Evolutionary conservation across 23 red algal genomes (phyloP).

Genomic region (Gracilaria domingensis): DNA sequence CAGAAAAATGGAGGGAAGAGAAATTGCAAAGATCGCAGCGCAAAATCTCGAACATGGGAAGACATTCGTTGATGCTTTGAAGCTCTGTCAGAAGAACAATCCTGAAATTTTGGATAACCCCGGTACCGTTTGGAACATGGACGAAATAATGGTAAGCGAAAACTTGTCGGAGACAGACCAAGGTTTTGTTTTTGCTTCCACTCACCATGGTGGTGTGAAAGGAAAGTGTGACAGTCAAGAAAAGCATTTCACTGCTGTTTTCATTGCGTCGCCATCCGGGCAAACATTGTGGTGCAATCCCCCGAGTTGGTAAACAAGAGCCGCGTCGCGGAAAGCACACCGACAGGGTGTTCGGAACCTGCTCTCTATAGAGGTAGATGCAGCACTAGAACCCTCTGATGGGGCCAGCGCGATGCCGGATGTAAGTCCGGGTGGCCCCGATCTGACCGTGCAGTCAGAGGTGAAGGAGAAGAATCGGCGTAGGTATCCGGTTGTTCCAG

Average conservation of each 20-base stretch:
- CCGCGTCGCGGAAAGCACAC: too few species aligned
- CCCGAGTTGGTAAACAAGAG: too few species aligned
- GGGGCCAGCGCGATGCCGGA: too few species aligned
- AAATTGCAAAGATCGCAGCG: not conserved
- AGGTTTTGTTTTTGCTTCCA: not conserved
- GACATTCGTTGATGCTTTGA: not conserved
- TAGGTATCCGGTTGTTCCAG: too few species aligned
- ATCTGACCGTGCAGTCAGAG: too few species aligned
- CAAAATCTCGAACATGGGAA: slow-evolving; percentile 6
- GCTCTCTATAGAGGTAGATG: too few species aligned
- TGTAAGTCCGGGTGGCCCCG: too few species aligned
- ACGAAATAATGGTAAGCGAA: slow-evolving; percentile 7
- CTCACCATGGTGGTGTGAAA: slow-evolving; percentile 27
- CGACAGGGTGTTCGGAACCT: too few species aligned
- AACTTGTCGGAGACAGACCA: not conserved
- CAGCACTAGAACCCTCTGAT: too few species aligned
- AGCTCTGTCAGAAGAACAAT: not conserved
- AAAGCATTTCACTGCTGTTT: slow-evolving; percentile 12
- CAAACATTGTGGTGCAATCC: too few species aligned
- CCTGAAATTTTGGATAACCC: not conserved
- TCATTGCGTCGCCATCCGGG: slow-evolving; percentile 6
- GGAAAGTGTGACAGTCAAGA: not conserved
- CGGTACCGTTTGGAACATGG: slow-evolving; percentile 14
- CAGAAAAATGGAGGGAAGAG: not conserved
- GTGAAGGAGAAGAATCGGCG: too few species aligned